Percentiles rank a stretch among this genome's conserved stretches.
These are phyloP conservation scores for Populus hybrid DNA, from an alignment of 441 rosid species.

Conservation along the genomic window DNA sequence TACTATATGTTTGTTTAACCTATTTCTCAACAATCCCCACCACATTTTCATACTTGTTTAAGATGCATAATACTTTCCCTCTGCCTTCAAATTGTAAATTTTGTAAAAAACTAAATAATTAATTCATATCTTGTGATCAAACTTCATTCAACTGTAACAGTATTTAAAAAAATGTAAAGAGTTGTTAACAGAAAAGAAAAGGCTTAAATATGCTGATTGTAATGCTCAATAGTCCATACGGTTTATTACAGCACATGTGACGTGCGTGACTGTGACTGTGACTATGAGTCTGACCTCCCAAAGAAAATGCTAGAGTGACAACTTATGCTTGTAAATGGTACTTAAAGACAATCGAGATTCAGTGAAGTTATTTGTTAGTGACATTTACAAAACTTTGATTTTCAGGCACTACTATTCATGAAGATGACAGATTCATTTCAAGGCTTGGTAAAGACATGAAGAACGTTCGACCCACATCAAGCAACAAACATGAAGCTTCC, in stretches of 20 bases:
- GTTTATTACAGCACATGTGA: background rate
- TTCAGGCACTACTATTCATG: constrained; percentile 22
- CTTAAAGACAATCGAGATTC: background rate
- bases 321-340: background rate
- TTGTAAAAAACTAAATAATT: background rate
- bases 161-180: background rate
- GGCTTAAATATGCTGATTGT: background rate
- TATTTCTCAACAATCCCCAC: background rate
- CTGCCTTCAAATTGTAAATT: background rate
- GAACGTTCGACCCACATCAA: constrained; percentile 22
- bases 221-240: background rate
- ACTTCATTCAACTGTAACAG: background rate
- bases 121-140: background rate
- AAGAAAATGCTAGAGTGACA: background rate
- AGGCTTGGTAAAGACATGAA: constrained; percentile 20
- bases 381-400: constrained; percentile 1
- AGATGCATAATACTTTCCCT: background rate
- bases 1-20: background rate
- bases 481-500: constrained; percentile 23
- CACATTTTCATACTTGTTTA: background rate
- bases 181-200: background rate
- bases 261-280: background rate
- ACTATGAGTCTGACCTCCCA: background rate
- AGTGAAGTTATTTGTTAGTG: constrained; percentile 3
- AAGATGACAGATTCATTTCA: constrained; percentile 22